Conservation (phyloP, 73 alveolate species). For the Loxodes magnus region DNA sequence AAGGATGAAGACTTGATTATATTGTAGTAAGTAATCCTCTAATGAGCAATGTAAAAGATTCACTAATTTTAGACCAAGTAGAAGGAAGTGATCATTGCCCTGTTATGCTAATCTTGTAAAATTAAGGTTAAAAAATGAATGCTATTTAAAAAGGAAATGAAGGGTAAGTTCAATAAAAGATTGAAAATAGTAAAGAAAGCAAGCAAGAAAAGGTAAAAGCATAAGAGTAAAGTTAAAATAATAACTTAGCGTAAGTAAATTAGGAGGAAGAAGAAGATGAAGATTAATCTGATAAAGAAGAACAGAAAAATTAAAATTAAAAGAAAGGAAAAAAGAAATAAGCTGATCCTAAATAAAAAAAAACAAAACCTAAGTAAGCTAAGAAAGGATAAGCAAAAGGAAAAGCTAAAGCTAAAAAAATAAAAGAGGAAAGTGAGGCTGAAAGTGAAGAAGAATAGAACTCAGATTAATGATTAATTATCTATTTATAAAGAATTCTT, state of each 20-base stretch:
- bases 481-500: too few relatives aligned
- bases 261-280: neutral
- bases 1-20: slow-evolving; percentile 94
- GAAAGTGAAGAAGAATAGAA: too few relatives aligned
- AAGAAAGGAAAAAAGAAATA: too few relatives aligned
- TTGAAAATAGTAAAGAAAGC: neutral
- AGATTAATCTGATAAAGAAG: too few relatives aligned
- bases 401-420: too few relatives aligned
- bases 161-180: neutral
- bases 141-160: too few relatives aligned
- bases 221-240: neutral
- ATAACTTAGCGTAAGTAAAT: neutral
- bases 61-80: slow-evolving; percentile 36
- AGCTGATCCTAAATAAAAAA: too few relatives aligned
- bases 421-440: too few relatives aligned
- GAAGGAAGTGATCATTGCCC: slow-evolving; percentile 83
- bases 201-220: neutral
- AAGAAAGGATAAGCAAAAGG: too few relatives aligned
- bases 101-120: slow-evolving; percentile 33
- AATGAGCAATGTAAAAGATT: slow-evolving; percentile 25
- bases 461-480: too few relatives aligned
- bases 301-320: too few relatives aligned
- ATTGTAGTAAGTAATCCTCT: slow-evolving; percentile 42
- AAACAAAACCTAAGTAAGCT: too few relatives aligned
- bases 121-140: neutral